Evolutionary conservation across 2,329 filamentous ascomycete species (phyloP), one percentile per base, ranked within the genome.

Genomic region (Onygena corvina): DNA sequence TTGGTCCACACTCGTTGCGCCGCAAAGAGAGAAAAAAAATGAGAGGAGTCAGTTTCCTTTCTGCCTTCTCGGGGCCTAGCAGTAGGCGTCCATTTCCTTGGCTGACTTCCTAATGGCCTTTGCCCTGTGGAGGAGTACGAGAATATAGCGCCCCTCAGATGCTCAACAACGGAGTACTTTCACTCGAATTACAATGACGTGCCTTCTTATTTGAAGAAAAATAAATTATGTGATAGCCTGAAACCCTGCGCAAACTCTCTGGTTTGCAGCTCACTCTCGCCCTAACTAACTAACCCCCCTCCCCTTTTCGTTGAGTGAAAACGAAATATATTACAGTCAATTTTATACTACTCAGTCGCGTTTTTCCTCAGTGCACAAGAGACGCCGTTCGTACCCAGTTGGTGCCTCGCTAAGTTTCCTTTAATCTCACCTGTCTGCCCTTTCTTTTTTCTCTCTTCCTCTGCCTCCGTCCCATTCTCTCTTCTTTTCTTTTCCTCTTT

Each of bases 41-140:
- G 30, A 46, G 42, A 46, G 42, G 42, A 46, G 42, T 46, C 42
- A 46, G 18, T 33, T 46, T 46, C n/a, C 20, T 46, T 29, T 18
- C 42, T 46, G 25, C 27, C 42, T 9, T 46, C 25, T 33, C 25
- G n/a, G 25, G 27, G 25, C 9, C 14, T 18, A 21, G 18, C 14
- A 7, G 20, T 18, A 46, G 42, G 42, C 25, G 27, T 46, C 42
- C 42, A 46, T 30, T 31, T 46, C 20, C 27, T 46, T 46, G 25
- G 25, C 42, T 23, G n/a, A 23, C 25, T 33, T 30, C 14, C 16
- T 30, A 23, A 8, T n/a, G n/a, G 30, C 30, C 42, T 31, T 31
- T 30, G 42, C 27, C 30, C 27, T 20, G 25, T 46, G 42, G 9
- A 20, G 20, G 12, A 31, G 42, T 30, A 42, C 36, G 36, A 35